These are phyloP conservation scores for Phlyctochytrium planicorne DNA, from an alignment of 192 early-diverging fungal genomes.

Conservation along the genomic window DNA sequence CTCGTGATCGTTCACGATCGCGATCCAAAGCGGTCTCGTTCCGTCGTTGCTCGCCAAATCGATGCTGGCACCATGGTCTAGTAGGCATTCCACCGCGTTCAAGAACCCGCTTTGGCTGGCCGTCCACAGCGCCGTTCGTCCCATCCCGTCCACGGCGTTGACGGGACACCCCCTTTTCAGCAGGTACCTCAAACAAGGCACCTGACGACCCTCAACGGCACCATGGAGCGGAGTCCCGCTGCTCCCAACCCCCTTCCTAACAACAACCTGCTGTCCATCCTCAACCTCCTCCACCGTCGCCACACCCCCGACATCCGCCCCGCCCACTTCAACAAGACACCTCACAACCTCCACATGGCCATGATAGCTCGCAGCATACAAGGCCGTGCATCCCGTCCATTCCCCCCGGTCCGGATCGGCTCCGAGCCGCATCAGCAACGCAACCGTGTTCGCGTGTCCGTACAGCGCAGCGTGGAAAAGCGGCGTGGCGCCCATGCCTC, in stretches of 20 bases:
- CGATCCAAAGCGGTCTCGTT: background rate
- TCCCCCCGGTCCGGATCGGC: slow-evolving; percentile 1
- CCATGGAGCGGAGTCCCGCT: background rate
- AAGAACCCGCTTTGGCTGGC: background rate
- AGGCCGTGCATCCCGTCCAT: slow-evolving; percentile 3
- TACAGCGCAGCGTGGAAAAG: slow-evolving; percentile 2
- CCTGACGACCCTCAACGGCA: slow-evolving; percentile 1
- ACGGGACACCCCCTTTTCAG: background rate
- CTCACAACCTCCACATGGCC: background rate
- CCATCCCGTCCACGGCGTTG: background rate
- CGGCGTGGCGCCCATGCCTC: slow-evolving; percentile 3
- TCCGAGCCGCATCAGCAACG: background rate
- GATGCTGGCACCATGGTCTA: slow-evolving; percentile 1
- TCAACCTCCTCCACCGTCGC: background rate
- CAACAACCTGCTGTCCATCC: background rate
- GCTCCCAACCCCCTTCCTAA: background rate
- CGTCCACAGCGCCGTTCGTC: background rate
- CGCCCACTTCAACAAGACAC: background rate
- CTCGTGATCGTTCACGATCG: slow-evolving; percentile 8
- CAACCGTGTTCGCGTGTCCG: slow-evolving; percentile 7
- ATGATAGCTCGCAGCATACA: background rate
- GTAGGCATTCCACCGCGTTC: background rate
- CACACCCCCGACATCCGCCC: background rate
- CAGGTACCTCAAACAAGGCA: background rate
- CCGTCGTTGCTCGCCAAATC: background rate